phyloP scores from a whole-genome alignment of 1,284 basidiomycete species.

The Exobasidium cylindrosporum region DNA sequence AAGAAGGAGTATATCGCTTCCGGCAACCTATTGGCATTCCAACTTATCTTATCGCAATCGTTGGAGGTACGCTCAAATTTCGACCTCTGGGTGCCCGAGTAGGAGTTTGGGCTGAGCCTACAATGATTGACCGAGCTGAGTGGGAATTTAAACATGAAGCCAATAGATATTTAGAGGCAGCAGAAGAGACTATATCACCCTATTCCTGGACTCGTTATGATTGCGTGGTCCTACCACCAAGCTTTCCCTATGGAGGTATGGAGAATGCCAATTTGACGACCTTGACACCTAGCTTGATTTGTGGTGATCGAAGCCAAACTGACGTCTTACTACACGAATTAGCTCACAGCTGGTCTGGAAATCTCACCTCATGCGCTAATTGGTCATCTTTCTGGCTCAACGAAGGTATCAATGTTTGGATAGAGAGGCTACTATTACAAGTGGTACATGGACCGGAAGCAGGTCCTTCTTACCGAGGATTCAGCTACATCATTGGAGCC shows the following conservation, averaged over 20 bases:
- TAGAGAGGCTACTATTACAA: conserved; percentile 78
- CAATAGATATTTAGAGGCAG: conserved; percentile 49
- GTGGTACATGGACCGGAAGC: conserved; percentile 63
- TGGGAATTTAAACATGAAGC: conserved; percentile 54
- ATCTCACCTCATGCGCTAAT: conserved; percentile 50
- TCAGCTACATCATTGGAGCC: conserved; percentile 73
- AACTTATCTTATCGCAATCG: conserved; percentile 52
- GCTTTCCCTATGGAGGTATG: conserved; percentile 71
- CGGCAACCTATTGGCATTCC: conserved; percentile 50
- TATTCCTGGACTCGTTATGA: conserved; percentile 91
- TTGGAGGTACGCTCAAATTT: conserved; percentile 50
- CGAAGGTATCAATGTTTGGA: conserved; percentile 83
- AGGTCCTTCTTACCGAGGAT: conserved; percentile 70
- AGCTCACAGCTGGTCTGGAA: conserved; percentile 52
- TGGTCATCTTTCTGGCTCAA: conserved; percentile 54
- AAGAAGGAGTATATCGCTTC: conserved; percentile 37
- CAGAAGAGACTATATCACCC: conserved; percentile 49
- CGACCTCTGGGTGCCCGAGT: conserved; percentile 46
- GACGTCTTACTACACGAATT: conserved; percentile 59
- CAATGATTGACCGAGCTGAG: conserved; percentile 45
- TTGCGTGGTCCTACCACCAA: conserved; percentile 83
- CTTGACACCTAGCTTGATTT: conserved; percentile 49
- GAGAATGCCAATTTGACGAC: conserved; percentile 54
- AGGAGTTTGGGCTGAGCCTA: conserved; percentile 53
- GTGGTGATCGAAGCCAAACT: conserved; percentile 43